Percentiles rank a stretch among this genome's conserved stretches.
phyloP scores from a whole-genome alignment of 441 rosid species.

The Syzygium syzygioides region DNA sequence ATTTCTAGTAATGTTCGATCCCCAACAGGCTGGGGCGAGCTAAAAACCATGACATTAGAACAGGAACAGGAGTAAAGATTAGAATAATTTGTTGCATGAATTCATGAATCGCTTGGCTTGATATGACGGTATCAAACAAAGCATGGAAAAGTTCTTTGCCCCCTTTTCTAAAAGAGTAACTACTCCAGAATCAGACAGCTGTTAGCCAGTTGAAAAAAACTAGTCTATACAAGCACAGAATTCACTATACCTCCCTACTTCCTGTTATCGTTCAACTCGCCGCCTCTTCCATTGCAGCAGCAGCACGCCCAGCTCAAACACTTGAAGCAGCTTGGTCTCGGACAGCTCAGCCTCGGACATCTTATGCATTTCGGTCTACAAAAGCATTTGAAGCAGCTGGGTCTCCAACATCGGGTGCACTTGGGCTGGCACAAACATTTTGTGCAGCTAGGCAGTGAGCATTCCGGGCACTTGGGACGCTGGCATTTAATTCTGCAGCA shows the following conservation, averaged over 20 bases:
- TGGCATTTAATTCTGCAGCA: constrained; percentile 51
- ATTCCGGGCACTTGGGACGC: constrained; percentile 42
- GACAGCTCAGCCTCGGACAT: constrained; percentile 38
- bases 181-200: not conserved
- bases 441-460: not conserved
- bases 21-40: not conserved
- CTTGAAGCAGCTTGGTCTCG: constrained; percentile 8
- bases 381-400: constrained; percentile 22
- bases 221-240: not conserved
- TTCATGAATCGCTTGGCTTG: not conserved
- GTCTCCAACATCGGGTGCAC: constrained; percentile 22
- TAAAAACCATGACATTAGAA: not conserved
- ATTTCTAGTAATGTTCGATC: not conserved
- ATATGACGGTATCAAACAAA: not conserved
- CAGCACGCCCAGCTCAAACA: constrained; percentile 29
- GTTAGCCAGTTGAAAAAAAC: not conserved
- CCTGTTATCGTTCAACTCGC: constrained; percentile 8
- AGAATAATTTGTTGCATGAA: not conserved
- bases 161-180: not conserved
- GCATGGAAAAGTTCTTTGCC: not conserved
- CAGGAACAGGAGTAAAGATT: not conserved
- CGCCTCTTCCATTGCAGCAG: constrained; percentile 18
- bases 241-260: not conserved
- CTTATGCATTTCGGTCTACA: constrained; percentile 26
- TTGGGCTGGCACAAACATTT: constrained; percentile 27